These are phyloP conservation scores for Paraphysoderma sedebokerense DNA, from an alignment of 371 early-diverging fungal species.

Conservation along the genomic window DNA sequence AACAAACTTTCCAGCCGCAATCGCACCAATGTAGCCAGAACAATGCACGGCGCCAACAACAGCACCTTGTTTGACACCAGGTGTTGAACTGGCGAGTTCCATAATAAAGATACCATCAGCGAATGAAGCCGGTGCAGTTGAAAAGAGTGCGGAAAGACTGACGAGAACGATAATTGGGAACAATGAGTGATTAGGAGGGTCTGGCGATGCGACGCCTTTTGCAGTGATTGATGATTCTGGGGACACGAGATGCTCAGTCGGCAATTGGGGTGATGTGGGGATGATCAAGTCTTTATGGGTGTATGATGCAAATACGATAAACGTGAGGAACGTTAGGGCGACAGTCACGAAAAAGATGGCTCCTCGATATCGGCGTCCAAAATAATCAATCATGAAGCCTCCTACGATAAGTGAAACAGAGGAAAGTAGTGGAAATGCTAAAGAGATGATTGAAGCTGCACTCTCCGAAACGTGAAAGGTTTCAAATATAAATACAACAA, in stretches of 20 bases:
- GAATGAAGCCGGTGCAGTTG: neutral
- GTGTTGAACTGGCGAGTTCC: neutral
- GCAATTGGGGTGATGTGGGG: neutral
- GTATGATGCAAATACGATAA: neutral
- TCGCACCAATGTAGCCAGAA: constrained; percentile 1
- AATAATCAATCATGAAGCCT: neutral
- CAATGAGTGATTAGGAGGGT: neutral
- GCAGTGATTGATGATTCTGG: neutral
- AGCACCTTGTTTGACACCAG: neutral
- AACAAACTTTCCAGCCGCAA: neutral
- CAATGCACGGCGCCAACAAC: neutral
- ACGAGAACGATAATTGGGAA: neutral
- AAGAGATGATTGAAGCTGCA: neutral
- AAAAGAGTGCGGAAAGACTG: neutral
- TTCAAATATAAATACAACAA: neutral
- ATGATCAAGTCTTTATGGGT: no score
- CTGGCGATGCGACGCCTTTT: neutral
- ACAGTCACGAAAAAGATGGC: neutral
- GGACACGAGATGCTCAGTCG: neutral
- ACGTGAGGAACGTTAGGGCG: neutral
- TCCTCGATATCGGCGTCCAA: neutral
- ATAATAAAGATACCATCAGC: neutral
- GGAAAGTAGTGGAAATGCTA: neutral
- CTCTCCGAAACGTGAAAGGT: neutral
- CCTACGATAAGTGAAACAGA: neutral